These are phyloP conservation scores for Starmera caribaea DNA, from an alignment of 805 yeast species.

Conservation along the genomic window DNA sequence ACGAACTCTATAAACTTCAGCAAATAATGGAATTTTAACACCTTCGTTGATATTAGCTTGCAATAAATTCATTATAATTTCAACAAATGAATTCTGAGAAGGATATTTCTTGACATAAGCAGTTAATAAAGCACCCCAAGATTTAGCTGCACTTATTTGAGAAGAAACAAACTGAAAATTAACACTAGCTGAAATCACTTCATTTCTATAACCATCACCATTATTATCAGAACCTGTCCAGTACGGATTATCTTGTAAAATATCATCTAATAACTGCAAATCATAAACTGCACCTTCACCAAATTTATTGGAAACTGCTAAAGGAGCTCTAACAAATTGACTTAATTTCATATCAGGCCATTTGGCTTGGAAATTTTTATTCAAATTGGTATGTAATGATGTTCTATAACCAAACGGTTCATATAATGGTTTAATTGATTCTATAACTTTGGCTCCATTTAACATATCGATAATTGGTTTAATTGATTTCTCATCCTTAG, in stretches of 20 bases:
- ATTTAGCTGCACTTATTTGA: conserved; percentile 59
- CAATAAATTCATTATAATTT: conserved; percentile 40
- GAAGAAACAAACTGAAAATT: conserved; percentile 55
- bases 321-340: conserved; percentile 42
- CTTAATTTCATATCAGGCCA: conserved; percentile 39
- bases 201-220: conserved; percentile 30
- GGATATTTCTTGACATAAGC: conserved; percentile 43
- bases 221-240: conserved; percentile 29
- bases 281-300: conserved; percentile 50
- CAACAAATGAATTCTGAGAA: conserved; percentile 22
- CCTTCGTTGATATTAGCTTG: conserved; percentile 43
- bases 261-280: conserved; percentile 49
- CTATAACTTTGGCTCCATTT: conserved; percentile 24
- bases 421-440: conserved; percentile 25
- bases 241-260: conserved; percentile 33
- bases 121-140: conserved; percentile 71
- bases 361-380: conserved; percentile 33
- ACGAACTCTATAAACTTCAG: conserved; percentile 48
- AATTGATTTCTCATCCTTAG: conserved; percentile 32
- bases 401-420: conserved; percentile 37
- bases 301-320: conserved; percentile 35
- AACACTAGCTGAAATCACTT: conserved; percentile 47
- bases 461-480: conserved; percentile 34
- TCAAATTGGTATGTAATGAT: conserved; percentile 35
- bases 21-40: conserved; percentile 34